Conservation (phyloP, 257 asterid genomes). For the Rubia yunnanensis region DNA sequence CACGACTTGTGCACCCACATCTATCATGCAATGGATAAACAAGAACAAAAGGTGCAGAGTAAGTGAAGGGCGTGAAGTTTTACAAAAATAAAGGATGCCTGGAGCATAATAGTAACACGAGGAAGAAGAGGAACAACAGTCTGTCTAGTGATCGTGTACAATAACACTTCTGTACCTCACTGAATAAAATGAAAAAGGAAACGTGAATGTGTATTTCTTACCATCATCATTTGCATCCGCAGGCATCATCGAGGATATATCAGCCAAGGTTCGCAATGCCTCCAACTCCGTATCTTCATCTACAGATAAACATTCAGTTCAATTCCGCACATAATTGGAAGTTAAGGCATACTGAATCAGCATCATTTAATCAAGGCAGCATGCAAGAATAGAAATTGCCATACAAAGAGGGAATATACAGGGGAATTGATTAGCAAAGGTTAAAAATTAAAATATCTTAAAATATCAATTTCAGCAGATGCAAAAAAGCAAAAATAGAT, state of each 20-base stretch:
- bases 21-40: neutral
- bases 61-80: neutral
- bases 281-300: conserved; percentile 68
- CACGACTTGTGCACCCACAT: neutral
- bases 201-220: conserved; percentile 19
- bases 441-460: neutral
- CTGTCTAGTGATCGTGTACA: neutral
- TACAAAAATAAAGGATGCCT: neutral
- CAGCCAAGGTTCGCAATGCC: conserved; percentile 81
- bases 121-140: neutral
- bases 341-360: neutral
- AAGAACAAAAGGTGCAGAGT: neutral
- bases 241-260: conserved; percentile 76
- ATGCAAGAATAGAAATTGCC: neutral
- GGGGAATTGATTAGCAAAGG: neutral
- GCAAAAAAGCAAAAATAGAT: neutral
- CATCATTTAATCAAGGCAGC: neutral
- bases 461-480: neutral
- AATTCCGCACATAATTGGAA: neutral
- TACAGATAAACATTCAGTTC: conserved; percentile 26
- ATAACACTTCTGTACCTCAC: neutral
- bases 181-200: neutral
- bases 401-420: neutral
- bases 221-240: conserved; percentile 64
- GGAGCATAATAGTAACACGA: neutral